Conservation (phyloP, 257 asterid species). For the Gentiana macrophylla region DNA sequence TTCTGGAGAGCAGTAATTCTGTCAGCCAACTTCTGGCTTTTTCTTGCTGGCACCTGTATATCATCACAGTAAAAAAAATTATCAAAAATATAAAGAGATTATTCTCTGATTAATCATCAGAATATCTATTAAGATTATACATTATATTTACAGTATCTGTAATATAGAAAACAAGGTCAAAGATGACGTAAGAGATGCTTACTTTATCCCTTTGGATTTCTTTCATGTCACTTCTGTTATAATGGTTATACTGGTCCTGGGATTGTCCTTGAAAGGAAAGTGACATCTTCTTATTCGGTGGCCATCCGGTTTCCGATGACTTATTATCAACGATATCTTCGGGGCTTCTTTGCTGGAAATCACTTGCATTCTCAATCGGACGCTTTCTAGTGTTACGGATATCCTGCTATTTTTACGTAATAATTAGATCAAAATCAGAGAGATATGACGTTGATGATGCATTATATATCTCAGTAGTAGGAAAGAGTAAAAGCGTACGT, state of each 20-base stretch:
- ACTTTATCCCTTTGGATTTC: slow-evolving; percentile 9
- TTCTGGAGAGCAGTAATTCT: slow-evolving; percentile 55
- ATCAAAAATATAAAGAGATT: too few species aligned
- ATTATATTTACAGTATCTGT: too few species aligned
- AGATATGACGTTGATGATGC: too few species aligned
- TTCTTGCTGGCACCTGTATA: slow-evolving; percentile 17
- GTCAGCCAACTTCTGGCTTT: slow-evolving; percentile 47
- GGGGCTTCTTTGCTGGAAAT: slow-evolving; percentile 2
- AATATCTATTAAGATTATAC: too few species aligned
- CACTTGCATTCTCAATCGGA: slow-evolving; percentile 9
- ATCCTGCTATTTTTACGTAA: background rate
- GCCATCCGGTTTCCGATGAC: slow-evolving; percentile 1
- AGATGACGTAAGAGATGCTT: background rate
- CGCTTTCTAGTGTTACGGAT: slow-evolving; percentile 16
- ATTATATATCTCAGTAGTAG: too few species aligned
- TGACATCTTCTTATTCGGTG: slow-evolving; percentile 11
- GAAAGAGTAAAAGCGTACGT: too few species aligned
- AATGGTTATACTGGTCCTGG: background rate
- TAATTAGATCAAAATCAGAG: background rate
- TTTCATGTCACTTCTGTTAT: slow-evolving; percentile 1
- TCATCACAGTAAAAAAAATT: background rate
- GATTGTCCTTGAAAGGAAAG: slow-evolving; percentile 8
- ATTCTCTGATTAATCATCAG: too few species aligned
- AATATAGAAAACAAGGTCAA: too few species aligned
- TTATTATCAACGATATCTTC: background rate